A percentile compares a stretch with the other conserved stretches of the same genome.
These are phyloP conservation scores for Chrysanthemum makinoi DNA, from an alignment of 129 eudicot genomes.

Conservation along the genomic window DNA sequence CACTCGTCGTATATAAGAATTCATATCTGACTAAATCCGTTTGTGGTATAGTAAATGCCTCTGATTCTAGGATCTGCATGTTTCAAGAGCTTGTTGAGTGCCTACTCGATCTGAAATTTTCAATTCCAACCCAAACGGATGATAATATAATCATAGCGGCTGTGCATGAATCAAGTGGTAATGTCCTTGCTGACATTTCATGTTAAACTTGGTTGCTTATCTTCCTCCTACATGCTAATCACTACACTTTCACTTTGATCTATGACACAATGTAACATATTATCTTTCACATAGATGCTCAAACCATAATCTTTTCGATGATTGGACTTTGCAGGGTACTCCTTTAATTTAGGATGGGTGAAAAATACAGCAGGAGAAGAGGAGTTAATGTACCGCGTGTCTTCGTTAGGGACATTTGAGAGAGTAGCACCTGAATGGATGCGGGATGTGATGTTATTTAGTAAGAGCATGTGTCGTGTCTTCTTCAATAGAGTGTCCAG, in stretches of 20 bases:
- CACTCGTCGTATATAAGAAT: background rate
- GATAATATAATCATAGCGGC: slow-evolving; percentile 46
- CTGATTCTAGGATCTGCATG: slow-evolving; percentile 52
- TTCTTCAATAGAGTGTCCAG: slow-evolving; percentile 67
- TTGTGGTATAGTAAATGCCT: slow-evolving; percentile 26
- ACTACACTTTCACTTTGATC: background rate
- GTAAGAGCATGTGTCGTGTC: slow-evolving; percentile 57
- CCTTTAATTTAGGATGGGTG: slow-evolving; percentile 68
- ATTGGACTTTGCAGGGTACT: slow-evolving; percentile 47
- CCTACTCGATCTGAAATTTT: slow-evolving; percentile 60
- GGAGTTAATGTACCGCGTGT: slow-evolving; percentile 51
- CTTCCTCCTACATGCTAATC: background rate
- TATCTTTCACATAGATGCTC: background rate
- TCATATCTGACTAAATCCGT: slow-evolving; percentile 1
- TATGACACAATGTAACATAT: background rate
- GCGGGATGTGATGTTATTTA: slow-evolving; percentile 64
- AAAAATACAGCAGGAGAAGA: slow-evolving; percentile 42
- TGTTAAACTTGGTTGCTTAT: too few relatives aligned
- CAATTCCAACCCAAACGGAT: slow-evolving; percentile 42
- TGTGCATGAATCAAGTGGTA: slow-evolving; percentile 87
- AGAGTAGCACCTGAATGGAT: slow-evolving; percentile 92
- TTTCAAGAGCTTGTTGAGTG: slow-evolving; percentile 78
- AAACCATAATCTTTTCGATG: slow-evolving; percentile 12
- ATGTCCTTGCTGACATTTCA: slow-evolving; percentile 13
- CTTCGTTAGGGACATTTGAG: slow-evolving; percentile 79